These are phyloP conservation scores for Aspergillus hancockii DNA, from an alignment of 495 filamentous ascomycete genomes.

Conservation along the genomic window DNA sequence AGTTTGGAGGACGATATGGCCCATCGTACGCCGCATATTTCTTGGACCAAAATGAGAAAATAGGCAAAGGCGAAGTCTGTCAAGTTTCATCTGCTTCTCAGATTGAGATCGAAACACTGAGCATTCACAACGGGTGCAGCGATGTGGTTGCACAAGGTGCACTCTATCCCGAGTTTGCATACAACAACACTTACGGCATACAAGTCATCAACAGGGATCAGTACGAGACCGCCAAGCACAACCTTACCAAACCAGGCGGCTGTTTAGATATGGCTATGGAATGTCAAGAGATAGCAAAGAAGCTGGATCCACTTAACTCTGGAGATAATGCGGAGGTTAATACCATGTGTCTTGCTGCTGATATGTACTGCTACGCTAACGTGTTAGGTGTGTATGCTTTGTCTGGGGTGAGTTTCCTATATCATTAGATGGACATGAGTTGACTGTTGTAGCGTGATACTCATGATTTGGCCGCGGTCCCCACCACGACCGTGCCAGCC, in stretches of 20 bases:
- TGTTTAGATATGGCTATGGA: conserved; percentile 1
- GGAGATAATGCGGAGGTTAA: background rate
- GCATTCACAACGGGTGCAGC: conserved; percentile 3
- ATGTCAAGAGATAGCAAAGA: background rate
- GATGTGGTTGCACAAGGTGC: background rate
- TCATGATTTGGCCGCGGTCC: background rate
- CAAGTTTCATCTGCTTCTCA: background rate
- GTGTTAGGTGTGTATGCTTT: background rate
- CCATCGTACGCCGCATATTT: background rate
- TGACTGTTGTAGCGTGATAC: background rate
- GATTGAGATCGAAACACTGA: background rate
- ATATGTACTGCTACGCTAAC: background rate
- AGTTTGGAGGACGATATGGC: conserved; percentile 1
- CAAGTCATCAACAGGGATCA: background rate
- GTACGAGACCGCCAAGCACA: background rate
- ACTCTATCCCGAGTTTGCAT: conserved; percentile 1
- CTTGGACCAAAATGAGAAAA: background rate
- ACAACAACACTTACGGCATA: conserved; percentile 1
- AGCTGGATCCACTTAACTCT: background rate
- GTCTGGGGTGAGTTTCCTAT: background rate
- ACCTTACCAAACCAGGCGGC: background rate
- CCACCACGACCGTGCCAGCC: background rate
- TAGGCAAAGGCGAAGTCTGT: background rate
- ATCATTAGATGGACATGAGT: too few relatives aligned
- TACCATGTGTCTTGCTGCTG: background rate